A percentile compares a stretch with the other conserved stretches of the same genome.
Conservation (phyloP, 1,284 basidiomycete genomes). For the Abortiporus biennis region DNA sequence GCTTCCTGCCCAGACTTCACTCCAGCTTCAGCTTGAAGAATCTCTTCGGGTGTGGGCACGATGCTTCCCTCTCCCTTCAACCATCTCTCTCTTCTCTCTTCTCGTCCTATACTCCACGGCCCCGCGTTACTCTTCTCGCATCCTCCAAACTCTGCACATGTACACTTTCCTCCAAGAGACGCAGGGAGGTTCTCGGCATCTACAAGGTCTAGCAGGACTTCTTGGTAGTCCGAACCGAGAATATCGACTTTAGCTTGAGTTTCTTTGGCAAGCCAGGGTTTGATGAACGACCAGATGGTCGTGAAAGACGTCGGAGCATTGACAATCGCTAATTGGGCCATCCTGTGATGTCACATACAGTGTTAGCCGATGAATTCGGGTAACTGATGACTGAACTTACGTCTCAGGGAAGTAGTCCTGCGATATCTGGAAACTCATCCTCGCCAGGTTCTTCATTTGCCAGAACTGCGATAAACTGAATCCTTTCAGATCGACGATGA, state of each 20-base stretch:
- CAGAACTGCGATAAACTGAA: conserved; percentile 69
- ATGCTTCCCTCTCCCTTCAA: conserved; percentile 22
- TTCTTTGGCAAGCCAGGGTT: conserved; percentile 67
- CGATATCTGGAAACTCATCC: conserved; percentile 60
- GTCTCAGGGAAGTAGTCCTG: conserved; percentile 75
- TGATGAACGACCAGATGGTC: conserved; percentile 61
- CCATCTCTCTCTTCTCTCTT: conserved; percentile 42
- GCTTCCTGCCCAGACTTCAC: too few relatives aligned
- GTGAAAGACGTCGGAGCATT: conserved; percentile 69
- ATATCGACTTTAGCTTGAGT: conserved; percentile 62
- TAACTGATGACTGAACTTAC: conserved; percentile 30
- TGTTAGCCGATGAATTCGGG: conserved; percentile 1
- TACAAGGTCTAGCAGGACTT: conserved; percentile 47
- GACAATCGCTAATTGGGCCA: conserved; percentile 63
- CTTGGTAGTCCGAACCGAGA: conserved; percentile 50
- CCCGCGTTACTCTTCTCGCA: conserved; percentile 58
- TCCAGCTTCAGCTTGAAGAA: too few relatives aligned
- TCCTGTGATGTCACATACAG: conserved; percentile 29
- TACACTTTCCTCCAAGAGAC: conserved; percentile 43
- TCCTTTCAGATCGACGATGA: conserved; percentile 62
- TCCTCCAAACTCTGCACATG: conserved; percentile 45
- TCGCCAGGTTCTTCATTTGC: conserved; percentile 60
- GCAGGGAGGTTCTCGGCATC: conserved; percentile 46
- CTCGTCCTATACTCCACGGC: conserved; percentile 61
- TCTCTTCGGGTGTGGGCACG: conserved; percentile 14